Conservation (phyloP, 768 basidiomycete genomes). For the Paxillus involutus region DNA sequence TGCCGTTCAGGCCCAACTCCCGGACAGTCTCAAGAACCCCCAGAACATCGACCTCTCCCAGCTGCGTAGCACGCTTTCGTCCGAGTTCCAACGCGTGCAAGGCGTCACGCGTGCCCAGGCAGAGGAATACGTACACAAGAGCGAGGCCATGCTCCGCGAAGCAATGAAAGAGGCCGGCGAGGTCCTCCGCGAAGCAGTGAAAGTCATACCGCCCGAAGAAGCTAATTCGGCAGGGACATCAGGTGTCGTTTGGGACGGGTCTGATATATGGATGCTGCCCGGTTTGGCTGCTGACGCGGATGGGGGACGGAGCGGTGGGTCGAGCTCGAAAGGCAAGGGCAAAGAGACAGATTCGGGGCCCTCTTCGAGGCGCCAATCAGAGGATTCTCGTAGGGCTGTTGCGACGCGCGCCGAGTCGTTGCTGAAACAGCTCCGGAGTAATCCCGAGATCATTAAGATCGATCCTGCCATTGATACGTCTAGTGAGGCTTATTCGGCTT, state of each 20-base stretch:
- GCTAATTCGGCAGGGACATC: conserved; percentile 27
- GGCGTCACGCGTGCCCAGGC: conserved; percentile 74
- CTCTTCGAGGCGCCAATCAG: conserved; percentile 30
- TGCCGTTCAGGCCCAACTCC: conserved; percentile 65
- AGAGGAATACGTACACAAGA: conserved; percentile 82
- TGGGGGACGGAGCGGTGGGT: conserved; percentile 7
- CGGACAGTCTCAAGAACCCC: conserved; percentile 62
- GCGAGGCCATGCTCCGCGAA: conserved; percentile 61
- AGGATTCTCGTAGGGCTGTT: conserved; percentile 51
- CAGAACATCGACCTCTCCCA: conserved; percentile 69
- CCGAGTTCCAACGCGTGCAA: conserved; percentile 73
- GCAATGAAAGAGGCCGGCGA: conserved; percentile 81
- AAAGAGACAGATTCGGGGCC: conserved; percentile 29
- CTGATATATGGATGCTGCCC: conserved; percentile 83
- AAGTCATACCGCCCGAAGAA: conserved; percentile 84
- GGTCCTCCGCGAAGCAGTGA: conserved; percentile 84
- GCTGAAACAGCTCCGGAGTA: conserved; percentile 67
- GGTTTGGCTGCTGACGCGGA: conserved; percentile 19
- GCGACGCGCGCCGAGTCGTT: conserved; percentile 78
- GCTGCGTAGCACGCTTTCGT: conserved; percentile 58
- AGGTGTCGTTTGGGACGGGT: conserved; percentile 76
- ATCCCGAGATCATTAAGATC: conserved; percentile 71
- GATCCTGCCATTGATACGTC: conserved; percentile 71
- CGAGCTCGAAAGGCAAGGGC: conserved; percentile 36
- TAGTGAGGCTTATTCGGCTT: conserved; percentile 54